These are phyloP conservation scores for Candida pseudoviswanathii DNA, from an alignment of 1,139 yeast species.

Conservation along the genomic window DNA sequence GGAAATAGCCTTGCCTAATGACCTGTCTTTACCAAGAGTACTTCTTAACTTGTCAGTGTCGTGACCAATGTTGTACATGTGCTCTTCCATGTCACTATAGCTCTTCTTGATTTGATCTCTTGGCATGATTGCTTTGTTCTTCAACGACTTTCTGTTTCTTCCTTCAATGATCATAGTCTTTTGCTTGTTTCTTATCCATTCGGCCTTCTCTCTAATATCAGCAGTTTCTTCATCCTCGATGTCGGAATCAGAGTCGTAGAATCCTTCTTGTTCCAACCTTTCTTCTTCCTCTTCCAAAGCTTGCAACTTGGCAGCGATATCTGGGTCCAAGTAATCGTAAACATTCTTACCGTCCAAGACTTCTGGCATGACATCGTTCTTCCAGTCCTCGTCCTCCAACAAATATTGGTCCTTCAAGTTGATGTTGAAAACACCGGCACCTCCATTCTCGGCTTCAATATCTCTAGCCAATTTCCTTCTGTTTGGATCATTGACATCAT, in stretches of 20 bases:
- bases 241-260: slow-evolving; percentile 87
- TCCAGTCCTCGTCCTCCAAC: slow-evolving; percentile 96
- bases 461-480: slow-evolving; percentile 84
- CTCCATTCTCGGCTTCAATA: slow-evolving; percentile 92
- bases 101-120: slow-evolving; percentile 84
- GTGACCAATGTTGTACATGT: slow-evolving; percentile 87
- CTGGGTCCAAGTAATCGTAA: slow-evolving; percentile 96
- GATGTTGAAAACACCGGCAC: slow-evolving; percentile 96
- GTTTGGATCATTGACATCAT: slow-evolving; percentile 78
- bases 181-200: slow-evolving; percentile 94
- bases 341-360: slow-evolving; percentile 94
- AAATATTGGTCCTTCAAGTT: slow-evolving; percentile 90
- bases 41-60: slow-evolving; percentile 68
- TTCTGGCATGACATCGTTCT: slow-evolving; percentile 96
- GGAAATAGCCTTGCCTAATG: slow-evolving; percentile 41
- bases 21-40: slow-evolving; percentile 45
- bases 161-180: slow-evolving; percentile 90
- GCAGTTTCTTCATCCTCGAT: slow-evolving; percentile 57
- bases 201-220: slow-evolving; percentile 84
- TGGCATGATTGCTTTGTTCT: slow-evolving; percentile 90
- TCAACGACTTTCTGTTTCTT: slow-evolving; percentile 81
- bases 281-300: slow-evolving; percentile 98
- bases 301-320: slow-evolving; percentile 87
- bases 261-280: slow-evolving; percentile 88
- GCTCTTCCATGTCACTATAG: slow-evolving; percentile 79